Evolutionary conservation across 2,329 filamentous ascomycete species (phyloP), one percentile per base, ranked within the genome.

Genomic region (Lasiodiplodia gonubiensis): DNA sequence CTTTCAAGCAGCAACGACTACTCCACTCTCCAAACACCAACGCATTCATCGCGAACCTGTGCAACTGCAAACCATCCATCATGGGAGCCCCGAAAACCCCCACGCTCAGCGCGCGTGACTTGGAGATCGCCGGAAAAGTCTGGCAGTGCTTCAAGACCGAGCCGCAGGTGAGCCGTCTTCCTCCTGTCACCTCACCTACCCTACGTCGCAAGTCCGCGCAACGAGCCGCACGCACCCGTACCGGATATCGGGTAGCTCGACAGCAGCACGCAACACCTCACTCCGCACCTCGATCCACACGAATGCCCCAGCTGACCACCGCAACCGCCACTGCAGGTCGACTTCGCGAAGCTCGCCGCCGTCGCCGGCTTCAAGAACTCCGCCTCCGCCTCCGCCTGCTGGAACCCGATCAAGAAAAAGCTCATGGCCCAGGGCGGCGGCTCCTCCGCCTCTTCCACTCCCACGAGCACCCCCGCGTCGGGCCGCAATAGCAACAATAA

Each of bases 351-450:
- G 16, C 42, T 68, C 27, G 59, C 66, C 35, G 3, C 37, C 2
- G 18, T 64, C 7, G 66, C 59, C 27, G 18, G 18, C 7, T 68
- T 68, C 66, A 68, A 68, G 59, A 68, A 68, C 59, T 14, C 66
- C 0, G 51, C 59, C 49, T 55, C 66, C 0, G 66, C 66, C 4
- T 49, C 27, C 23, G 66, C 59, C n/a, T 68, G 66, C 59, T 68
- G 66, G 66, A 14, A 12, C 23, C 27, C 59, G 1, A 42, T 64
- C 57, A 68, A 68, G 59, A 68, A 68, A 59, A 68, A 68, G 23
- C 30, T 68, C 18, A 48, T 64, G 16, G 37, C 25, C 25, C 25
- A 14, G 6, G 33, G 10, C 21, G 37, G 6, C 16, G 37, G 33
- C 18, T 2, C 8, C 21, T 30, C 57, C 7, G 25, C 23, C 2